Evolutionary conservation across 2,329 filamentous ascomycete species (phyloP).

Genomic region (Plenodomus lindquistii): DNA sequence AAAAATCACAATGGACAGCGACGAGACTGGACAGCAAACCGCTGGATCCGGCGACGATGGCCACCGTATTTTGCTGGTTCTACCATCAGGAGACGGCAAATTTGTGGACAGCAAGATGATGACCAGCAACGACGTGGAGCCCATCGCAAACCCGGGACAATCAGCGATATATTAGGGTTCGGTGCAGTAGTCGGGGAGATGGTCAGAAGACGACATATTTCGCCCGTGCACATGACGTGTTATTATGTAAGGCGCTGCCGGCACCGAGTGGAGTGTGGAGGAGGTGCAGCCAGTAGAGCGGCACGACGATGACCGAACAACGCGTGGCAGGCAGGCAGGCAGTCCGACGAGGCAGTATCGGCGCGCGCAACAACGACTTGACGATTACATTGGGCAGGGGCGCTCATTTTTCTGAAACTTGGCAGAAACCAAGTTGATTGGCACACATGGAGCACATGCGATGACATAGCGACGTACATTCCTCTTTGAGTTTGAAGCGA

Average conservation of each 20-base stretch:
- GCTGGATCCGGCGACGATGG: not conserved
- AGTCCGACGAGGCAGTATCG: not conserved
- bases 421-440: too few relatives aligned
- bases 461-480: not conserved
- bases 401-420: not conserved
- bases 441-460: too few relatives aligned
- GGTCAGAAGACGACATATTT: conserved; percentile 6
- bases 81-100: not conserved
- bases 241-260: conserved; percentile 19
- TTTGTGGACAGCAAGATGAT: not conserved
- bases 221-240: conserved; percentile 7
- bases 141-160: conserved; percentile 6
- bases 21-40: conserved; percentile 5
- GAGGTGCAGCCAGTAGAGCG: conserved; percentile 3
- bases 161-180: conserved; percentile 10
- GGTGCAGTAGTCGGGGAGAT: conserved; percentile 16
- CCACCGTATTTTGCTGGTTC: not conserved
- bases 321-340: conserved; percentile 1
- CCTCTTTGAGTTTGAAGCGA: not conserved
- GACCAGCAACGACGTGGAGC: conserved; percentile 3
- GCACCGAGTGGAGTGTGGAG: conserved; percentile 9
- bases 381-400: not conserved
- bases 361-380: not conserved
- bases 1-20: conserved; percentile 5
- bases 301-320: conserved; percentile 7